Evolutionary conservation across 202 grass and related monocot genomes (phyloP), one percentile per base, ranked within the genome.

Genomic region (Setaria italica): DNA sequence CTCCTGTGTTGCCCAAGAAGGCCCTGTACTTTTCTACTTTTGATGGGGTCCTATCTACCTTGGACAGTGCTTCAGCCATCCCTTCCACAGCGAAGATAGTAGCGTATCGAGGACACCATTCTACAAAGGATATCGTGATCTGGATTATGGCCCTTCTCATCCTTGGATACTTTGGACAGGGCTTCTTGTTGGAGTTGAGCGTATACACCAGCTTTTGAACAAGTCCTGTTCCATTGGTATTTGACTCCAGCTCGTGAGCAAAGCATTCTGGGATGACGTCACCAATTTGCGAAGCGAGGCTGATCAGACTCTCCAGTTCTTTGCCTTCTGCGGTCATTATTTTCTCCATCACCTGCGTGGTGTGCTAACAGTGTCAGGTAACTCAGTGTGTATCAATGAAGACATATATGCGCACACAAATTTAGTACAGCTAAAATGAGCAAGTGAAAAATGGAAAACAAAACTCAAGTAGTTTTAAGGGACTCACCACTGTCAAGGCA

Each of bases 281-380:
- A 14, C 49, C 46, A 3, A 82, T 76, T 3, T 69, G 78, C 20
- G 85, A 82, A 49, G 71, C 48, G 29, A 87, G 78, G 1, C 79
- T 71, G 37, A 69, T 35, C 11, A 68, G 51, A 19, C 46, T 13
- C 41, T 87, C 78, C 32, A 82, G 62, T 30, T 87, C 21, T 50
- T 15, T 42, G 7, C 48, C 85, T 25, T 68, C 30, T 0, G 5
- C 10, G 12, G 33, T 8, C 11, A 75, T 67, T 16, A 81, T 68
- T 56, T 33, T 46, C 75, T 87, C 16, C 25, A 59, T 9, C 3
- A 81, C 78, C 70, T 82, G 16, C 33, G 37, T 39, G 37, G 37
- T 39, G 37, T 39, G 37, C 37, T 39, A 39, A 39, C 37, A 39
- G 5, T 39, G 37, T 39, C 37, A 39, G 37, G 37, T 39, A 39